phyloP scores from a whole-genome alignment of 768 basidiomycete species.

The Tricholoma hemisulphureum region DNA sequence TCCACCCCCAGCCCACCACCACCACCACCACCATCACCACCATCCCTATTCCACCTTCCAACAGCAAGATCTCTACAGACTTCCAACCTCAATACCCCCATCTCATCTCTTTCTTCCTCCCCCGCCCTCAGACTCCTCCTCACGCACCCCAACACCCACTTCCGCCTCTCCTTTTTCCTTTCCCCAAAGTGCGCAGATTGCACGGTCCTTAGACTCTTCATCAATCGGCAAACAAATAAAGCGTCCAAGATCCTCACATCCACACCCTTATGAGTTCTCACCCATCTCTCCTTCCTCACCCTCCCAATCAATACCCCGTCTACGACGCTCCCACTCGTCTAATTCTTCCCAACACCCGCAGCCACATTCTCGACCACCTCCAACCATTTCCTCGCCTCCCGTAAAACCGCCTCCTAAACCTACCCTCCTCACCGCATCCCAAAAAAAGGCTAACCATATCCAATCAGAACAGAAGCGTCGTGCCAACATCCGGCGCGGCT shows the following conservation, averaged over 20 bases:
- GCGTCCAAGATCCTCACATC: constrained; percentile 14
- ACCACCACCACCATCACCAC: constrained; percentile 5
- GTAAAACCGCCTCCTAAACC: constrained; percentile 32
- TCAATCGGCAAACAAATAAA: constrained; percentile 9
- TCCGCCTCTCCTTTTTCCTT: constrained; percentile 17
- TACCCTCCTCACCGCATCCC: constrained; percentile 69
- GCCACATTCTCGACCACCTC: constrained; percentile 12
- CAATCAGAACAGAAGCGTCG: constrained; percentile 92
- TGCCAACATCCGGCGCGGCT: constrained; percentile 85
- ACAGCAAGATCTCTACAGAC: background rate
- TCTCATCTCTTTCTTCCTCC: constrained; percentile 11
- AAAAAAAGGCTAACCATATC: constrained; percentile 94
- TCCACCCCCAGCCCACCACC: constrained; percentile 11
- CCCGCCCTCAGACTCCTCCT: constrained; percentile 19
- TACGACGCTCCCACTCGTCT: constrained; percentile 8
- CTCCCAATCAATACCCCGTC: background rate
- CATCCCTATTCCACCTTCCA: constrained; percentile 4
- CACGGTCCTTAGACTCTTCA: background rate
- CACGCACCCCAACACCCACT: constrained; percentile 23
- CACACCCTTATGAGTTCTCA: constrained; percentile 16
- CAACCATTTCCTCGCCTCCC: constrained; percentile 19
- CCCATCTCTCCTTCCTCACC: constrained; percentile 5
- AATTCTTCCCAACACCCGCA: constrained; percentile 7
- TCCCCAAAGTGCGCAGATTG: constrained; percentile 1
- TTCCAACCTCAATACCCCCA: constrained; percentile 6